Evolutionary conservation across 2,329 filamentous ascomycete genomes (phyloP).

Genomic region (Zymoseptoria pseudotritici): DNA sequence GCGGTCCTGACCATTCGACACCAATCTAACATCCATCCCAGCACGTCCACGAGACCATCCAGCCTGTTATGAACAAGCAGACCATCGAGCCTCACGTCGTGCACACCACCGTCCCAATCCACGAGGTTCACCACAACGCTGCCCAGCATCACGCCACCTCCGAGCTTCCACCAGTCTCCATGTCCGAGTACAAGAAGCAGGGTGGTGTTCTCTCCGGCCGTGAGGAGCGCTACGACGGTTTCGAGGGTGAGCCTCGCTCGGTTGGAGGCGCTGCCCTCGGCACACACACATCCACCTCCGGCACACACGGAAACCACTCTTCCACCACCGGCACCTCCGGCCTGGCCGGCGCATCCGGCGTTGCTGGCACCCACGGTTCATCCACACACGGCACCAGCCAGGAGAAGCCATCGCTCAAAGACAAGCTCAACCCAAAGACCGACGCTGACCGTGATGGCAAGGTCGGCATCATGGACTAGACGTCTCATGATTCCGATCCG

Average conservation of each 20-base stretch:
- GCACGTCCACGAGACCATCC: conserved; percentile 60
- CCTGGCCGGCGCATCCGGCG: neutral
- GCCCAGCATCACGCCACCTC: conserved; percentile 60
- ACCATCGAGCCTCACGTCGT: conserved; percentile 58
- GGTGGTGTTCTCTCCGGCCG: conserved; percentile 50
- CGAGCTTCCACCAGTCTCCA: conserved; percentile 55
- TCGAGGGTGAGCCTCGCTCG: conserved; percentile 52
- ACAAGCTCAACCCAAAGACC: conserved; percentile 49
- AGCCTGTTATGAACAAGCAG: conserved; percentile 63
- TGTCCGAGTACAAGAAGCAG: conserved; percentile 55
- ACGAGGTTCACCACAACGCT: conserved; percentile 63
- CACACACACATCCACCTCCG: neutral
- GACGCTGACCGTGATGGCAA: conserved; percentile 51
- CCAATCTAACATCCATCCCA: neutral
- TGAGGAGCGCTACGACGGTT: conserved; percentile 51
- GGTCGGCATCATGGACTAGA: conserved; percentile 46
- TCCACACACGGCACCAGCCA: conserved; percentile 5
- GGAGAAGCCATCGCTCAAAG: conserved; percentile 43
- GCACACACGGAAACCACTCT: conserved; percentile 1
- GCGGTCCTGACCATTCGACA: neutral
- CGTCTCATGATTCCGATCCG: neutral
- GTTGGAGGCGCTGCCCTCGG: conserved; percentile 8
- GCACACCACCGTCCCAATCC: conserved; percentile 65
- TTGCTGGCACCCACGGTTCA: conserved; percentile 1
- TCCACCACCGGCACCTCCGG: conserved; percentile 1